These are phyloP conservation scores for Dendrocalamus latiflorus DNA, from an alignment of 202 grass and related monocot genomes.

Conservation along the genomic window DNA sequence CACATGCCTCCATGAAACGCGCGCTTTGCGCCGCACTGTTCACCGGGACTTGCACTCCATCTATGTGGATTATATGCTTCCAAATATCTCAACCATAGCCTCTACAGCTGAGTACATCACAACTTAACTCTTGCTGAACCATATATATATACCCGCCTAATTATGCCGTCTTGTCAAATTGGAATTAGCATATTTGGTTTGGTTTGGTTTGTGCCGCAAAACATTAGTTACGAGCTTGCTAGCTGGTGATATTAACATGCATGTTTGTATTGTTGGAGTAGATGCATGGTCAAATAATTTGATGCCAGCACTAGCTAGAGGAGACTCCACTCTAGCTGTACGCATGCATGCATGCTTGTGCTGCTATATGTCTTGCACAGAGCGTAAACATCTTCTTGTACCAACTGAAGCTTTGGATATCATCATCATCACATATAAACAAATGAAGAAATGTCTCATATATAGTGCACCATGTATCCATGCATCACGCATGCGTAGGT, in stretches of 20 bases:
- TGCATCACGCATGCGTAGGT: background rate
- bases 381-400: background rate
- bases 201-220: background rate
- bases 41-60: background rate
- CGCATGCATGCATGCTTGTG: background rate
- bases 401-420: background rate
- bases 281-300: slow-evolving; percentile 23
- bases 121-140: background rate
- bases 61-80: background rate
- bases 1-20: slow-evolving; percentile 28
- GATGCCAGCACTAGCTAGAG: slow-evolving; percentile 5
- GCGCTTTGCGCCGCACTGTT: slow-evolving; percentile 28
- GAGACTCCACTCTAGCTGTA: slow-evolving; percentile 14
- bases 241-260: background rate
- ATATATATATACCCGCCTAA: background rate
- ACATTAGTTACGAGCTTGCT: background rate
- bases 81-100: background rate
- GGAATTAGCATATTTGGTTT: background rate
- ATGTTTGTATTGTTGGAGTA: background rate
- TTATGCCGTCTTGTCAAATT: background rate
- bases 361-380: slow-evolving; percentile 32
- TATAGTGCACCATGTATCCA: too few relatives aligned
- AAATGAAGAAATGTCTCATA: background rate
- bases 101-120: background rate
- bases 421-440: background rate